Conservation (phyloP, 495 filamentous ascomycete genomes). For the Hypoxylon trugodes region DNA sequence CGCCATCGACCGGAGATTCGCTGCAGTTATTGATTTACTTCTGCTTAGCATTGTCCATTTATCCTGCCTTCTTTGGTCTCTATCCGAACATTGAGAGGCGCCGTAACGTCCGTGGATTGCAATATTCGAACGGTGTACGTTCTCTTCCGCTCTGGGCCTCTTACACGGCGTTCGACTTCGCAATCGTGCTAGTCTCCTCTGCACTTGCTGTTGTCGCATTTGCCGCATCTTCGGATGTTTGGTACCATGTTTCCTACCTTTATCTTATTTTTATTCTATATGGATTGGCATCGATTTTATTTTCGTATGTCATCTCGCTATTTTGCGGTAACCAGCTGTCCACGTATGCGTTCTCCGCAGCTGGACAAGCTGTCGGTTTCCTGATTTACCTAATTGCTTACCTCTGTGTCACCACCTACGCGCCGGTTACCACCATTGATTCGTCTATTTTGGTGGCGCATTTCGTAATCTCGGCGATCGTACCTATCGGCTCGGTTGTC, state of each 20-base stretch:
- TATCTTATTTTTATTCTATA: constrained; percentile 77
- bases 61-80: constrained; percentile 84
- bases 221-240: constrained; percentile 64
- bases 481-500: constrained; percentile 73
- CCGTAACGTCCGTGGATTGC: constrained; percentile 77
- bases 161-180: constrained; percentile 80
- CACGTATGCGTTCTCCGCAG: constrained; percentile 78
- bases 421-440: constrained; percentile 68
- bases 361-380: constrained; percentile 75
- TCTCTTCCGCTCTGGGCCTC: constrained; percentile 79
- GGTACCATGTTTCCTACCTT: constrained; percentile 73
- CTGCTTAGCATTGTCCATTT: constrained; percentile 75
- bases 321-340: constrained; percentile 73
- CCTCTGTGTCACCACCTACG: constrained; percentile 72
- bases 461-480: constrained; percentile 71
- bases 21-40: constrained; percentile 83
- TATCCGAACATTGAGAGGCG: constrained; percentile 85
- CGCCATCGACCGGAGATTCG: constrained; percentile 69
- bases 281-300: constrained; percentile 69
- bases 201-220: constrained; percentile 68
- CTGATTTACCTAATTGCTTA: constrained; percentile 81
- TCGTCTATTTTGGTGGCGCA: constrained; percentile 66
- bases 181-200: constrained; percentile 67
- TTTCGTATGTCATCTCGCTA: constrained; percentile 75
- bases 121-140: constrained; percentile 86